Percentiles rank a stretch among this genome's conserved stretches.
Conservation (phyloP, 495 filamentous ascomycete species). For the Talaromyces trachyspermus region DNA sequence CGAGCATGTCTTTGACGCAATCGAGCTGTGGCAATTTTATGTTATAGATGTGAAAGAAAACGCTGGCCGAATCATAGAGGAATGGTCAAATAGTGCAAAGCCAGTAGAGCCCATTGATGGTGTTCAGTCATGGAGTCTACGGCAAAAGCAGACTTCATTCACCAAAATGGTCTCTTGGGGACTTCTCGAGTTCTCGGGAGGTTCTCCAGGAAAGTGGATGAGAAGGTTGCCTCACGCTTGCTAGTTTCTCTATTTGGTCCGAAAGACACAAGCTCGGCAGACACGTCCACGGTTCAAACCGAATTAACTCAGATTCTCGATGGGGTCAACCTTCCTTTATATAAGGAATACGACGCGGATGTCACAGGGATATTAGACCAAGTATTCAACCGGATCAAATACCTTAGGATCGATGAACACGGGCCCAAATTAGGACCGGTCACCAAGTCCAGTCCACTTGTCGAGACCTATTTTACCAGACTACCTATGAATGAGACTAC, state of each 20-base stretch:
- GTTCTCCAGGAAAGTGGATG: constrained; percentile 61
- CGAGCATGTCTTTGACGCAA: constrained; percentile 62
- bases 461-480: constrained; percentile 93
- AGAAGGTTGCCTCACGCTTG: constrained; percentile 59
- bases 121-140: constrained; percentile 41
- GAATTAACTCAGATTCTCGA: constrained; percentile 60
- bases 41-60: constrained; percentile 71
- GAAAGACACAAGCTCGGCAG: constrained; percentile 43
- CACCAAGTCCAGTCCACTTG: constrained; percentile 66
- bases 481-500: constrained; percentile 75
- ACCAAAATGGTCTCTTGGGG: constrained; percentile 55
- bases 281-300: constrained; percentile 32
- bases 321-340: constrained; percentile 78
- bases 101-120: constrained; percentile 19
- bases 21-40: constrained; percentile 91
- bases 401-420: constrained; percentile 81
- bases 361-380: constrained; percentile 78
- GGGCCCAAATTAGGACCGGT: constrained; percentile 85
- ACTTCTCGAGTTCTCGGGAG: constrained; percentile 70
- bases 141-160: constrained; percentile 54
- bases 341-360: constrained; percentile 84
- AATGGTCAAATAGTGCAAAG: constrained; percentile 52
- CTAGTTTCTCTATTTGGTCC: constrained; percentile 62
- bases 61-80: constrained; percentile 55
- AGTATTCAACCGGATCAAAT: constrained; percentile 88